These are phyloP conservation scores for Chaetomiaceae sp. DNA, from an alignment of 2,329 filamentous ascomycete species.

Conservation along the genomic window DNA sequence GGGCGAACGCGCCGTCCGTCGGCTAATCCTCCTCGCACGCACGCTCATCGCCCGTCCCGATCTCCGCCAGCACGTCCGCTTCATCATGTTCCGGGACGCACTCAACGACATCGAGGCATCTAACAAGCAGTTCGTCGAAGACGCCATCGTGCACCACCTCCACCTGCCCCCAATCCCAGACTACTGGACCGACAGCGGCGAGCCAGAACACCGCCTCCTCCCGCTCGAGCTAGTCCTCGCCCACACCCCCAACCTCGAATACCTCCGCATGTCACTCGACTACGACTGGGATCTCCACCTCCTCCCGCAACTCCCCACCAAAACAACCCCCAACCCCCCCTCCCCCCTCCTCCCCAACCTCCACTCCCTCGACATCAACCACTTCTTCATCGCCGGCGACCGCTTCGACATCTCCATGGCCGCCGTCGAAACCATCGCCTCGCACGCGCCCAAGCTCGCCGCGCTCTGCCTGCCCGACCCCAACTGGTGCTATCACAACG, in stretches of 20 bases:
- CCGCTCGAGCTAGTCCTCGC: constrained; percentile 7
- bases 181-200: constrained; percentile 4
- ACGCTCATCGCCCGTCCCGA: constrained; percentile 7
- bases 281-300: neutral
- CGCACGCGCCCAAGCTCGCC: neutral
- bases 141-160: neutral
- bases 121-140: neutral
- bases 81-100: neutral
- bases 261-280: constrained; percentile 1
- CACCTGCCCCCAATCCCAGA: neutral
- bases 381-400: constrained; percentile 3
- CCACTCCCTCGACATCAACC: neutral
- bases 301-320: neutral
- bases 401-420: neutral
- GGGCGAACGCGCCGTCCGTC: neutral
- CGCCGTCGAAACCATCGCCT: neutral
- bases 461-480: constrained; percentile 2
- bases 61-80: constrained; percentile 1
- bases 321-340: neutral
- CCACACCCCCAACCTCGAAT: constrained; percentile 5
- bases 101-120: neutral
- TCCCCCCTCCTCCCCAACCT: neutral
- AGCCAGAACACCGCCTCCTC: neutral
- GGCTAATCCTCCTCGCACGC: neutral
- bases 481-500: neutral